A percentile compares a stretch with the other conserved stretches of the same genome.
These are phyloP conservation scores for Termitomyces sp. DNA, from an alignment of 768 basidiomycete species.

Conservation along the genomic window DNA sequence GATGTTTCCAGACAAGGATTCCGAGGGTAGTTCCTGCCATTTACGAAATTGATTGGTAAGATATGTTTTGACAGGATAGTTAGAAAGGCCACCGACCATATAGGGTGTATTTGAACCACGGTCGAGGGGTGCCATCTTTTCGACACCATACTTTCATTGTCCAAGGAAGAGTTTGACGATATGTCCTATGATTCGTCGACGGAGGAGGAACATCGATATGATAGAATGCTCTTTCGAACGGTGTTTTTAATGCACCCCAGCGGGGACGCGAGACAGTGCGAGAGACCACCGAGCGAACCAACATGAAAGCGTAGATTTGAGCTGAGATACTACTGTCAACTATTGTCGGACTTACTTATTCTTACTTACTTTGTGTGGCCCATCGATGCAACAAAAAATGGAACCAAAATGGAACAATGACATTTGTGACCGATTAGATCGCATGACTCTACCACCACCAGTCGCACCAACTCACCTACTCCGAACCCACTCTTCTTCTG, in stretches of 20 bases:
- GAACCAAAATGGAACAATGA: no score
- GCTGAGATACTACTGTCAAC: neutral
- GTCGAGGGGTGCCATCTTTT: neutral
- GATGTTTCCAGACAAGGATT: neutral
- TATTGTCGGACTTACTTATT: no score
- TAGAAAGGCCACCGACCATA: neutral
- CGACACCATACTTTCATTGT: no score
- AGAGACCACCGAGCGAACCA: neutral
- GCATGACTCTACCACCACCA: conserved; percentile 27
- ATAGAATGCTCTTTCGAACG: neutral
- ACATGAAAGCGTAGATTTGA: neutral
- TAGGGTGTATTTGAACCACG: neutral
- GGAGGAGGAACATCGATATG: neutral
- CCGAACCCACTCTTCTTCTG: conserved; percentile 64
- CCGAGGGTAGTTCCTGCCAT: neutral
- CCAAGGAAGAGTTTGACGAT: neutral
- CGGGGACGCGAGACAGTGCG: neutral
- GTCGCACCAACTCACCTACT: conserved; percentile 72
- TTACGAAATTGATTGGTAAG: neutral
- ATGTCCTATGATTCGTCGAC: neutral
- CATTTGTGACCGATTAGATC: neutral
- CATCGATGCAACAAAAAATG: no score
- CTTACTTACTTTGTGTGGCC: no score
- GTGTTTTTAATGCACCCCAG: neutral
- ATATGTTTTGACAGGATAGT: neutral